A percentile compares a stretch with the other conserved stretches of the same genome.
Evolutionary conservation across 2,329 filamentous ascomycete genomes (phyloP).

Genomic region (Torrubiellomyces zombiae): DNA sequence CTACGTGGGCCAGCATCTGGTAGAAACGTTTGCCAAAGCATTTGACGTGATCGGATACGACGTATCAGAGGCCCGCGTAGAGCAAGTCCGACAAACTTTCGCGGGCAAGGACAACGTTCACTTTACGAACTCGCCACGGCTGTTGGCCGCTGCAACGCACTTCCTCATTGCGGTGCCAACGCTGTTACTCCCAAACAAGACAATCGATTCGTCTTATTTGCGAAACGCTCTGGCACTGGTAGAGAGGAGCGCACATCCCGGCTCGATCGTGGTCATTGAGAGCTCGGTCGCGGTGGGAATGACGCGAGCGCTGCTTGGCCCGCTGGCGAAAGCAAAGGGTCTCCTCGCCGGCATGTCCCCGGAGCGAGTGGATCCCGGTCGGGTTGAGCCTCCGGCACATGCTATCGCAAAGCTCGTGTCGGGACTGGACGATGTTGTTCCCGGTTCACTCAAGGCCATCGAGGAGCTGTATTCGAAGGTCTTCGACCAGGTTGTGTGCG

Average conservation of each 20-base stretch:
- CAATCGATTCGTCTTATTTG: constrained; percentile 30
- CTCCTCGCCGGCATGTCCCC: constrained; percentile 34
- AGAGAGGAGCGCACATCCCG: constrained; percentile 21
- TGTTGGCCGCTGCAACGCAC: constrained; percentile 27
- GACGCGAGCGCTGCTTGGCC: constrained; percentile 31
- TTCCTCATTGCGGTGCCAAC: constrained; percentile 39
- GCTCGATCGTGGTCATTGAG: constrained; percentile 33
- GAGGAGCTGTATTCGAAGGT: constrained; percentile 25
- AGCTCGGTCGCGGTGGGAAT: constrained; percentile 38
- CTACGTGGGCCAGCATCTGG: constrained; percentile 34
- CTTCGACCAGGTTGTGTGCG: constrained; percentile 29
- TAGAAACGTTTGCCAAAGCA: constrained; percentile 22
- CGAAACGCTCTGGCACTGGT: constrained; percentile 25
- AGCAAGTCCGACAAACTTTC: constrained; percentile 15
- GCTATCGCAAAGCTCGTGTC: constrained; percentile 37
- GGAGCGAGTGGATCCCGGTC: constrained; percentile 35
- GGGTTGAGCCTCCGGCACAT: constrained; percentile 19
- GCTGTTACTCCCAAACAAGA: constrained; percentile 26
- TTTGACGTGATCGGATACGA: constrained; percentile 31
- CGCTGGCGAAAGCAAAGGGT: constrained; percentile 22
- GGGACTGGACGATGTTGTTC: constrained; percentile 28
- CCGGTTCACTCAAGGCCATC: constrained; percentile 27
- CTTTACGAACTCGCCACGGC: constrained; percentile 20
- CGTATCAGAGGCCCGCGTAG: constrained; percentile 22
- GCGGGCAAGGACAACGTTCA: constrained; percentile 11